Evolutionary conservation across 768 basidiomycete genomes (phyloP), one percentile per base, ranked within the genome.

Genomic region (Cystoderma amianthinum): DNA sequence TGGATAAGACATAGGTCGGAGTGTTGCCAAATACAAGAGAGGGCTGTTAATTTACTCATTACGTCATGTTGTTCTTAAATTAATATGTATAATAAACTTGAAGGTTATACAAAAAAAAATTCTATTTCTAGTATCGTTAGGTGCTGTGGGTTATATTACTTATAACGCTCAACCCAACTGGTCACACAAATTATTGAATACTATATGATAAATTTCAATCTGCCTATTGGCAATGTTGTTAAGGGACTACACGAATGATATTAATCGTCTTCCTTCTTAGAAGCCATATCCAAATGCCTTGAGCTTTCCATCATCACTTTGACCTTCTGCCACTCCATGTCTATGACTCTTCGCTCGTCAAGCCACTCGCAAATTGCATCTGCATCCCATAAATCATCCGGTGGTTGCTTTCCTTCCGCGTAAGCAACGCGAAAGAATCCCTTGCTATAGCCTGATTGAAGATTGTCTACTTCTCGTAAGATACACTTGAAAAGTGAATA

Each of bases 311-410:
- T 86, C 69, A 89, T 72, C 23, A 66, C 61, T 48, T 85, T 80
- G 38, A 90, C 56, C 49, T 69, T 80, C 42, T 72, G 69, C 85
- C 85, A 90, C 51, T 85, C 79, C 44, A 63, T 63, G 13, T 81
- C 74, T 43, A 90, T 80, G 32, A 85, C 57, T 13, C 72, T 70
- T 24, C 85, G 70, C 45, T 78, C 60, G 45, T 88, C 87, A 7
- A 92, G 69, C 85, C 86, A 89, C 17, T 86, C 83, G 63, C 82
- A 82, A 25, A 90, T 67, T n/a, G 62, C 77, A 51, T 91, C 85
- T n/a, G 82, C 83, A 50, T 90, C 78, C 10, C 67, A 57, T 23
- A 82, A 63, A 50, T 90, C 80, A 30, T 76, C 59, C 0, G 88
- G 88, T 15, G 84, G 84, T 42, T 68, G 53, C 47, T 61, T 62